Evolutionary conservation across 805 yeast genomes (phyloP).

Genomic region (Priceomyces melissophilus): DNA sequence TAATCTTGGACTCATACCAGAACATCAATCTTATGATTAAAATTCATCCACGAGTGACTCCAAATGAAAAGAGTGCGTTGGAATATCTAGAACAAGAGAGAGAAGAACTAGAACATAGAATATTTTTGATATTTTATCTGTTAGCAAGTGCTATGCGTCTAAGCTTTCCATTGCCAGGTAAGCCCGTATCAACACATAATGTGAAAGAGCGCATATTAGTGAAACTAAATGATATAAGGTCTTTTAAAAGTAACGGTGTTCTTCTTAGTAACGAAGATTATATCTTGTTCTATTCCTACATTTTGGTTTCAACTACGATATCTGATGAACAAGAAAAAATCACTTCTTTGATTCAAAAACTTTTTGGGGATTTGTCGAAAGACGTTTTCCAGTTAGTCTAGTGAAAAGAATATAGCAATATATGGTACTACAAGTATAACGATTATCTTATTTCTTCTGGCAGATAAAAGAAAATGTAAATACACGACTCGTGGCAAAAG

Average conservation of each 20-base stretch:
- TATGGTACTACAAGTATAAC: no score
- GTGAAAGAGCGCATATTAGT: conserved; percentile 66
- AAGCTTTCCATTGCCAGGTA: conserved; percentile 74
- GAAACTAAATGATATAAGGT: conserved; percentile 60
- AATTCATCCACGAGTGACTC: conserved; percentile 52
- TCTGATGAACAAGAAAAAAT: conserved; percentile 62
- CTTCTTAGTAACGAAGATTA: conserved; percentile 64
- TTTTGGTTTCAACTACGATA: conserved; percentile 66
- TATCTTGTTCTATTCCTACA: conserved; percentile 71
- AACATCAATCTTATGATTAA: conserved; percentile 67
- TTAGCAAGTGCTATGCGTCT: conserved; percentile 70
- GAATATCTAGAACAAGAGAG: conserved; percentile 55
- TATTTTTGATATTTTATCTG: conserved; percentile 76
- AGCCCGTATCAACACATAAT: conserved; percentile 73
- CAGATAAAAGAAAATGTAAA: background rate
- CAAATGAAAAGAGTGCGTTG: conserved; percentile 55
- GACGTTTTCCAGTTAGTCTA: conserved; percentile 52
- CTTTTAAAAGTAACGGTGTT: conserved; percentile 12
- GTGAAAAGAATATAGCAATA: background rate
- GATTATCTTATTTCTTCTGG: background rate
- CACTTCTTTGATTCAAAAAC: conserved; percentile 48
- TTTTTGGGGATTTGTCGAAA: conserved; percentile 65
- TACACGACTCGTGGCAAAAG: background rate
- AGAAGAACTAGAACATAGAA: conserved; percentile 64
- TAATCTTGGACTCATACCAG: conserved; percentile 70